These are phyloP conservation scores for Scheffersomyces coipomensis DNA, from an alignment of 805 yeast species.

Conservation along the genomic window DNA sequence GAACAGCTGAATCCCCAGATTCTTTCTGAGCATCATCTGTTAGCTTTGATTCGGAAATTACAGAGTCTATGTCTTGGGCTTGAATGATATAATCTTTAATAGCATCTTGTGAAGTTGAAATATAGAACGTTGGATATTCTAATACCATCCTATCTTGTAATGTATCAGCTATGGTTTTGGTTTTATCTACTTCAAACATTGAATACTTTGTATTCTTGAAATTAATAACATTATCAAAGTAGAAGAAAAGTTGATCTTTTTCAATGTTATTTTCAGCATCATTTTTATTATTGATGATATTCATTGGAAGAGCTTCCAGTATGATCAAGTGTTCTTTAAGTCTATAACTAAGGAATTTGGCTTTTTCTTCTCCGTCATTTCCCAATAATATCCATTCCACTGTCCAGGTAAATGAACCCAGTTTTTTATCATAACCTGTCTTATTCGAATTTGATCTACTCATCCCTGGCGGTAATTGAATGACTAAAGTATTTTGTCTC, in stretches of 20 bases:
- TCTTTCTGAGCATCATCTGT: conserved; percentile 17
- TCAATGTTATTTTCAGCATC: conserved; percentile 12
- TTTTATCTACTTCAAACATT: conserved; percentile 27
- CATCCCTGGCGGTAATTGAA: conserved; percentile 72
- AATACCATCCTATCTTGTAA: conserved; percentile 60
- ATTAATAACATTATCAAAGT: conserved; percentile 31
- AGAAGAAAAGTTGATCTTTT: conserved; percentile 26
- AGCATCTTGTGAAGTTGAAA: conserved; percentile 23
- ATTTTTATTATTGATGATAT: conserved; percentile 20
- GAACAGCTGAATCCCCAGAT: conserved; percentile 8
- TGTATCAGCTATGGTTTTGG: conserved; percentile 40
- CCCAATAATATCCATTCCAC: conserved; percentile 63
- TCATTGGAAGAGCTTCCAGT: conserved; percentile 41
- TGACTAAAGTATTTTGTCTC: conserved; percentile 66
- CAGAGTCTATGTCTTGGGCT: conserved; percentile 12
- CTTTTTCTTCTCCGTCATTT: conserved; percentile 19
- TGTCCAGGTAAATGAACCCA: conserved; percentile 71
- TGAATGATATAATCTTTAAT: conserved; percentile 12
- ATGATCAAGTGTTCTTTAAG: conserved; percentile 36
- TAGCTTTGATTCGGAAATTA: conserved; percentile 2
- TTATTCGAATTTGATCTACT: conserved; percentile 60
- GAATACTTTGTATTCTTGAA: conserved; percentile 28
- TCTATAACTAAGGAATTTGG: conserved; percentile 43
- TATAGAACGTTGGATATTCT: conserved; percentile 73
- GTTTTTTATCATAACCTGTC: conserved; percentile 66